These are phyloP conservation scores for Phytopythium cucurbitacearum DNA, from an alignment of 352 stramenopile genomes.

Conservation along the genomic window DNA sequence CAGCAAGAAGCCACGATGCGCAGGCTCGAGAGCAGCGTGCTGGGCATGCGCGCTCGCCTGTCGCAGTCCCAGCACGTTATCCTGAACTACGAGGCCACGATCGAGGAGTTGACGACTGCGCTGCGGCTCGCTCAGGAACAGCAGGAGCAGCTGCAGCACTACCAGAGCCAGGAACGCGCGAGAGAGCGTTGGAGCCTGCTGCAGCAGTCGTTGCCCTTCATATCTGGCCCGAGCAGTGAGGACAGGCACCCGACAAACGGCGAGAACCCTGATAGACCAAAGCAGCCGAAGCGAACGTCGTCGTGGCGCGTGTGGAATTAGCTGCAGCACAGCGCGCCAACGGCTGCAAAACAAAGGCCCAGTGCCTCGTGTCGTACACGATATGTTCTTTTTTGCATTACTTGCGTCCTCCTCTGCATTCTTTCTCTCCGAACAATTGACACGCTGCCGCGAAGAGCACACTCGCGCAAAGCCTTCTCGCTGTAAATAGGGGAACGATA, in stretches of 20 bases:
- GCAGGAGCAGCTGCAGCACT: conserved; percentile 5
- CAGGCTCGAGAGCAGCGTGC: conserved; percentile 61
- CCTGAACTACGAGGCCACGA: conserved; percentile 65
- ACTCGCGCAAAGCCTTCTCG: neutral
- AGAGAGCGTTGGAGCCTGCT: conserved; percentile 3
- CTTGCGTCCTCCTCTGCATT: too few relatives aligned
- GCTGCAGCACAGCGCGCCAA: too few relatives aligned
- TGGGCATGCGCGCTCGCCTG: conserved; percentile 63
- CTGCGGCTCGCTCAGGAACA: conserved; percentile 48
- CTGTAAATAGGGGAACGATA: neutral
- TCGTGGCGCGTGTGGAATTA: conserved; percentile 35
- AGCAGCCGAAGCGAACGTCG: conserved; percentile 18
- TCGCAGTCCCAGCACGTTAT: conserved; percentile 61
- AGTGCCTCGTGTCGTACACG: too few relatives aligned
- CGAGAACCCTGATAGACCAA: neutral
- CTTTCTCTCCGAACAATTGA: too few relatives aligned
- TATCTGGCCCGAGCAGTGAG: neutral
- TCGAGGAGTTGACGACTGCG: conserved; percentile 63
- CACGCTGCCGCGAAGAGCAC: too few relatives aligned
- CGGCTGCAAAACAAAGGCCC: too few relatives aligned
- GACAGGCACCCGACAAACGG: too few relatives aligned
- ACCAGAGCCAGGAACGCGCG: conserved; percentile 1
- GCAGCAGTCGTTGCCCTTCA: conserved; percentile 1
- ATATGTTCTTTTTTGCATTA: too few relatives aligned
- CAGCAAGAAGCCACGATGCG: conserved; percentile 60